Evolutionary conservation across 306 rosid genomes (phyloP).

Genomic region (Cicer bijugum): DNA sequence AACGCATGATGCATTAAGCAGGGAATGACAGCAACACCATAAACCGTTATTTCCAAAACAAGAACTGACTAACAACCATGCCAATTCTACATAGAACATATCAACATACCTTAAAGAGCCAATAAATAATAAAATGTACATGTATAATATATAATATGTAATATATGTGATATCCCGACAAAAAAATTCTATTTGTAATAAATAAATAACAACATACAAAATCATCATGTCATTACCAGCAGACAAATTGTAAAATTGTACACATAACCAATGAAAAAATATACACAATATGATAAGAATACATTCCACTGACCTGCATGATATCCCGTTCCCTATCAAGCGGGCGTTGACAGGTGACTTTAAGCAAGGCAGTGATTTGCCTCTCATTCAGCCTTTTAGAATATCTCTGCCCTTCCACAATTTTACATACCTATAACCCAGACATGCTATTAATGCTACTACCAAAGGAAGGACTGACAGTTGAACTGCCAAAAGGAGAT

Average conservation of each 20-base stretch:
- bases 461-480: conserved; percentile 8
- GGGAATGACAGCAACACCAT: neutral
- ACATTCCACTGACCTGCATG: conserved; percentile 59
- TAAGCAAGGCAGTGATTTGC: conserved; percentile 88
- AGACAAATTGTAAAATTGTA: neutral
- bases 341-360: conserved; percentile 96
- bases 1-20: neutral
- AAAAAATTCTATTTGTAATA: neutral
- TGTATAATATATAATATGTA: neutral
- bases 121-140: neutral
- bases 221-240: neutral
- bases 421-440: conserved; percentile 82
- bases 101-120: neutral
- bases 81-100: neutral
- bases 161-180: too few species aligned
- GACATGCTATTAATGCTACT: conserved; percentile 36
- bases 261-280: neutral
- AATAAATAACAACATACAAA: neutral
- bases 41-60: conserved; percentile 7
- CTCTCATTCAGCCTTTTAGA: conserved; percentile 82
- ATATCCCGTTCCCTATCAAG: conserved; percentile 82
- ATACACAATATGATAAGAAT: neutral
- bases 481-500: neutral
- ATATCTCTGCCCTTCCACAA: conserved; percentile 93
- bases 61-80: neutral